These are phyloP conservation scores for Talaromyces sp. DNA, from an alignment of 2,329 filamentous ascomycete species.

Conservation along the genomic window DNA sequence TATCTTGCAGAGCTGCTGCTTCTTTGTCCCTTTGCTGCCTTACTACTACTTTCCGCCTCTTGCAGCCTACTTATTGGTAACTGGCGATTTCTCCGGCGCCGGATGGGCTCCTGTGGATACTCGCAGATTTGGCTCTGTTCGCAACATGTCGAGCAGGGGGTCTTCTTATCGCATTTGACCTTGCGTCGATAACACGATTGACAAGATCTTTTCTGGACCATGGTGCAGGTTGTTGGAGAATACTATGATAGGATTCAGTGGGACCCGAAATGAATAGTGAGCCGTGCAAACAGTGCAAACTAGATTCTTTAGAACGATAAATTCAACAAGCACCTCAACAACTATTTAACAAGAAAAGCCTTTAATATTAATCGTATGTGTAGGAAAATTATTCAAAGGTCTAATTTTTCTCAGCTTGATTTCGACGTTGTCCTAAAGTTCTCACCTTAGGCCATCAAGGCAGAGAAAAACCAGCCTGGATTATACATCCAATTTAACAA, in stretches of 20 bases:
- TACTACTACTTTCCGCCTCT: background rate
- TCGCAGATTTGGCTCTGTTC: background rate
- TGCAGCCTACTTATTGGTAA: background rate
- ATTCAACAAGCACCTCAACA: background rate
- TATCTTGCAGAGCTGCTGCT: background rate
- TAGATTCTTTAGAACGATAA: background rate
- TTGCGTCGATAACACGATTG: constrained; percentile 2
- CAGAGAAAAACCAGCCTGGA: background rate
- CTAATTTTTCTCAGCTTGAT: background rate
- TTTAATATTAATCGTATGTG: background rate
- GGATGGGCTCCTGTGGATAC: constrained; percentile 5
- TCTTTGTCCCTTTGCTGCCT: background rate
- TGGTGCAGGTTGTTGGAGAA: background rate
- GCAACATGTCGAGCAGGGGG: background rate
- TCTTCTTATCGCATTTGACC: background rate
- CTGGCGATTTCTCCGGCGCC: background rate
- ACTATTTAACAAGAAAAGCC: background rate
- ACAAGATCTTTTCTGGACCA: background rate
- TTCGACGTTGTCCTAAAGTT: background rate
- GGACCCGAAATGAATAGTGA: background rate
- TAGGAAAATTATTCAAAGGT: background rate
- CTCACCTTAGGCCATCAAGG: background rate
- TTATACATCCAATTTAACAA: background rate
- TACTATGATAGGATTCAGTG: background rate
- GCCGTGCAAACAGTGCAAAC: background rate